phyloP scores from a whole-genome alignment of 2,329 filamentous ascomycete species.

The Calonectria naviculata region DNA sequence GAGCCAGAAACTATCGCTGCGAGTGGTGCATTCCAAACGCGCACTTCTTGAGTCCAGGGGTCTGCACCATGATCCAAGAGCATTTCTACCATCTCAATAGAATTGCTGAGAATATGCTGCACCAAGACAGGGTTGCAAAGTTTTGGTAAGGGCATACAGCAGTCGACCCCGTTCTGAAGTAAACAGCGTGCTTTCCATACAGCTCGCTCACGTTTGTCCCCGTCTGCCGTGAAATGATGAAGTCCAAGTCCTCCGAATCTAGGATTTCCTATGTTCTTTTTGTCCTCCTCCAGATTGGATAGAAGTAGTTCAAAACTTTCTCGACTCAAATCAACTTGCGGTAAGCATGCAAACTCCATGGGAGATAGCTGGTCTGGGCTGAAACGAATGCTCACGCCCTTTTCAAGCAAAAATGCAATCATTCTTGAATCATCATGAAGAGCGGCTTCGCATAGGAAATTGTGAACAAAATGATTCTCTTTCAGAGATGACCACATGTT shows the following conservation, averaged over 20 bases:
- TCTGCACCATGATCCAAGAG: slow-evolving; percentile 16
- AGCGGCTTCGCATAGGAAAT: not conserved
- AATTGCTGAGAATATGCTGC: not conserved
- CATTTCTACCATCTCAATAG: not conserved
- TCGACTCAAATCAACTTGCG: not conserved
- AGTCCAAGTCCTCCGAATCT: too few relatives aligned
- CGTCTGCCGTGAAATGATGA: not conserved
- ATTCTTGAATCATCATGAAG: not conserved
- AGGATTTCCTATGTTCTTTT: not conserved
- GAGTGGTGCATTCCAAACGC: not conserved
- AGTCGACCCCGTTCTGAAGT: not conserved
- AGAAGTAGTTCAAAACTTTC: not conserved
- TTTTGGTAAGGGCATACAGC: not conserved
- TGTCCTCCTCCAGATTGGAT: not conserved
- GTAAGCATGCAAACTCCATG: slow-evolving; percentile 9
- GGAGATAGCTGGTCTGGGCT: not conserved
- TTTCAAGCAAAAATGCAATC: not conserved
- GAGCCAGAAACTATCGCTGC: too few relatives aligned
- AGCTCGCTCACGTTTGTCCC: rapidly evolving
- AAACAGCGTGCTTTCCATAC: not conserved
- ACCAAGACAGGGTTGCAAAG: not conserved
- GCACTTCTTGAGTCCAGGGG: slow-evolving; percentile 1
- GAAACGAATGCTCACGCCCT: not conserved
- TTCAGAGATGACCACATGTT: not conserved
- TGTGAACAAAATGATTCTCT: not conserved